Evolutionary conservation across 495 filamentous ascomycete species (phyloP).

Genomic region (Durotheca rogersii): DNA sequence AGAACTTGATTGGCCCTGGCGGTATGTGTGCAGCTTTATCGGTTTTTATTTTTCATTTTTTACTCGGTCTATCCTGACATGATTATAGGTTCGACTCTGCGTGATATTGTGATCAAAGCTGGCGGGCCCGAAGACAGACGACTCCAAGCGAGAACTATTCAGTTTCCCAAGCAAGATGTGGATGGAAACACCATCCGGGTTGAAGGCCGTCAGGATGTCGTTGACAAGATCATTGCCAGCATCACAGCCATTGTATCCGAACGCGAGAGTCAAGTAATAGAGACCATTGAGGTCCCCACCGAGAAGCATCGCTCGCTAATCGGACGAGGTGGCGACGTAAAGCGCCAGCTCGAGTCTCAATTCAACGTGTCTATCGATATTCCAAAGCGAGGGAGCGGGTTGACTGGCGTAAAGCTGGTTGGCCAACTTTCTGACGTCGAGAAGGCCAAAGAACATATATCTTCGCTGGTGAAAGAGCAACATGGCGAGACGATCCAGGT

Average conservation of each 20-base stretch:
- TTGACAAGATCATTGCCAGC: conserved; percentile 81
- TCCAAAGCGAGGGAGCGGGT: conserved; percentile 67
- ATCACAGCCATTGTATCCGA: conserved; percentile 78
- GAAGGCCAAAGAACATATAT: conserved; percentile 81
- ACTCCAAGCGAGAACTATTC: conserved; percentile 79
- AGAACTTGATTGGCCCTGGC: conserved; percentile 80
- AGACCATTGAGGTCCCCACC: conserved; percentile 73
- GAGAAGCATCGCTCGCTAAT: conserved; percentile 91
- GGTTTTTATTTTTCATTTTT: not conserved
- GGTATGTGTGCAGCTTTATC: conserved; percentile 75
- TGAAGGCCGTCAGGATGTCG: conserved; percentile 76
- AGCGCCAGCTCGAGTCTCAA: conserved; percentile 80
- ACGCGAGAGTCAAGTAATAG: conserved; percentile 73
- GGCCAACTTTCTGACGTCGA: conserved; percentile 77
- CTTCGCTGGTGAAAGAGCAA: conserved; percentile 75
- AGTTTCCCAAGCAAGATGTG: conserved; percentile 78
- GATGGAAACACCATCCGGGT: conserved; percentile 84
- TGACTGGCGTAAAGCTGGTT: conserved; percentile 79
- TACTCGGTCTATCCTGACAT: conserved; percentile 38
- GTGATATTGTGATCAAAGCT: conserved; percentile 80
- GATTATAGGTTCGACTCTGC: conserved; percentile 76
- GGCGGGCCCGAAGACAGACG: conserved; percentile 84
- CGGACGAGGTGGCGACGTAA: conserved; percentile 83
- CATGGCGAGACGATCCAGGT: conserved; percentile 83
- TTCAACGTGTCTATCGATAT: conserved; percentile 90